phyloP scores from a whole-genome alignment of 2,329 filamentous ascomycete species.

The Colletotrichum tofieldiae region DNA sequence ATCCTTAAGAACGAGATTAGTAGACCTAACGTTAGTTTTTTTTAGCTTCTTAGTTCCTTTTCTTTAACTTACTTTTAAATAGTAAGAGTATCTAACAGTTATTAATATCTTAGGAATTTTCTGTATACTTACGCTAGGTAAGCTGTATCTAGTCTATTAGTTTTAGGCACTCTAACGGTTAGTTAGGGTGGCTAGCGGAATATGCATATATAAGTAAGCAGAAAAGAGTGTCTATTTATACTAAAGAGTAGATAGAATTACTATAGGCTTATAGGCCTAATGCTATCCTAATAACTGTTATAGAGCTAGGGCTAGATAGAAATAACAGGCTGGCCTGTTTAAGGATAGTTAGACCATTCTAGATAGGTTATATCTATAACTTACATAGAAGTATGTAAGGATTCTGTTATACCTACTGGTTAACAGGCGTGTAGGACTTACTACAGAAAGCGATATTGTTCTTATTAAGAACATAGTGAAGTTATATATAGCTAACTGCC shows the following conservation, averaged over 20 bases:
- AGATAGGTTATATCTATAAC: no score
- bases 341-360: no score
- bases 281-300: no score
- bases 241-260: no score
- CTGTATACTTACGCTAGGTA: constrained; percentile 49
- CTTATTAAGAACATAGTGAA: constrained; percentile 64
- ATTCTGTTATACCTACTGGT: neutral
- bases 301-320: no score
- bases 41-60: neutral
- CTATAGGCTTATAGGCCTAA: no score
- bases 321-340: no score
- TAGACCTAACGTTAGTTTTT: constrained; percentile 56
- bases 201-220: no score
- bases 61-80: constrained; percentile 45
- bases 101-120: constrained; percentile 71
- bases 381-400: no score
- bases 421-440: constrained; percentile 52
- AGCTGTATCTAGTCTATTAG: constrained; percentile 3
- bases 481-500: constrained; percentile 59
- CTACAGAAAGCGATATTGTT: constrained; percentile 60
- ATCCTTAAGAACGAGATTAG: constrained; percentile 61
- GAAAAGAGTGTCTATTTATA: no score
- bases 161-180: no score
- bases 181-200: no score
- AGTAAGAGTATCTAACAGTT: constrained; percentile 64